phyloP scores from a whole-genome alignment of 805 yeast genomes.

The Candida corydali region DNA sequence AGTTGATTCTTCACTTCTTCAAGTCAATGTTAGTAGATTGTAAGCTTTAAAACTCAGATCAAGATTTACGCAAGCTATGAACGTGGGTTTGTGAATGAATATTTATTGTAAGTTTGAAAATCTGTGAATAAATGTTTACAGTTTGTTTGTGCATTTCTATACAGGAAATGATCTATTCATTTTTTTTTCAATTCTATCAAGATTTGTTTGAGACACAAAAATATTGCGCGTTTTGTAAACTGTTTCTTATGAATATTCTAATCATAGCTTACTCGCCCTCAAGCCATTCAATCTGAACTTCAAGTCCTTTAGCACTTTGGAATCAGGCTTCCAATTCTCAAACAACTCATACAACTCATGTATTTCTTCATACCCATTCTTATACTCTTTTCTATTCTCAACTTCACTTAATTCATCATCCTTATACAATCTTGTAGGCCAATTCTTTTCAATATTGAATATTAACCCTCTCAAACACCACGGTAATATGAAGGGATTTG shows the following conservation, averaged over 20 bases:
- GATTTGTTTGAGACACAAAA: neutral
- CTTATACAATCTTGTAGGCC: conserved; percentile 40
- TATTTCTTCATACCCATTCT: conserved; percentile 50
- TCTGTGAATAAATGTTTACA: neutral
- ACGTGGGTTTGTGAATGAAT: too few relatives aligned
- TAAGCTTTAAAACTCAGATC: too few relatives aligned
- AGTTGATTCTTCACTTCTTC: neutral
- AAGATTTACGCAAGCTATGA: too few relatives aligned
- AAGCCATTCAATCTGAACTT: conserved; percentile 69
- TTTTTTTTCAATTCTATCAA: too few relatives aligned
- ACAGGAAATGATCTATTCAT: too few relatives aligned
- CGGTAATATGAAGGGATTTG: conserved; percentile 83
- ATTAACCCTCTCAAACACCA: conserved; percentile 89
- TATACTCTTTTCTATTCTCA: conserved; percentile 4
- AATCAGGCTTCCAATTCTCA: conserved; percentile 83
- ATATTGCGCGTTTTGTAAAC: neutral
- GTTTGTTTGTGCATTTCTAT: neutral
- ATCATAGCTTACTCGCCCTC: conserved; percentile 33
- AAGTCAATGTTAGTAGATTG: neutral
- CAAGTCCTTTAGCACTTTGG: conserved; percentile 76
- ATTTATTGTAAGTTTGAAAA: neutral
- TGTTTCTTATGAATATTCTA: neutral
- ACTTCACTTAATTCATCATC: conserved; percentile 28
- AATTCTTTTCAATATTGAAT: conserved; percentile 52
- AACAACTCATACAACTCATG: conserved; percentile 62